Evolutionary conservation across 1,284 basidiomycete genomes (phyloP), one percentile per base, ranked within the genome.

Genomic region (Vanrija sp.): DNA sequence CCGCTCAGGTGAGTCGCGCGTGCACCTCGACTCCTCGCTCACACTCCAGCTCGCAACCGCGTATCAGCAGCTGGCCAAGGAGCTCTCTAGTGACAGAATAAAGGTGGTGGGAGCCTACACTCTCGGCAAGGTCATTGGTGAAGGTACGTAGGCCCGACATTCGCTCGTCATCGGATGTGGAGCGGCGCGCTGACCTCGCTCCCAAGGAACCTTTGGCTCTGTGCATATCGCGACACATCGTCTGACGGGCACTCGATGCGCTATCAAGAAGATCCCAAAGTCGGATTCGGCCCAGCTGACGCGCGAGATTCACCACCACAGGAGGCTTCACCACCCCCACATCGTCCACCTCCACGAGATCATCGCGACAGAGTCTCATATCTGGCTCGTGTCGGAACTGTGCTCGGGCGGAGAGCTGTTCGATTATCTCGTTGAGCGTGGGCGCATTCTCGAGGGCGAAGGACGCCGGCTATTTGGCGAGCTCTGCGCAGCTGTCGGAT

Each of bases 201-300:
- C 34, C 26, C 19, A 67, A 92, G 91, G 91, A 59, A 86, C 91
- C 45, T 94, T 91, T 75, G 93, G 93, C 50, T 94, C 92, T 71
- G 93, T 96, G 23, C 86, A 93, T 51, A 81, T 97, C 70, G 93
- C 91, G 46, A 92, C 88, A 1, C 93, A 97, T 75, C 88, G 93
- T 57, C 81, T 95, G 48, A 92, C 92, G 2, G 87, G 87, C 3
- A 86, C 86, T 46, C 85, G 90, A 54, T 91, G 97, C 61, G 95
- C 95, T 50, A 89, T 98, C 78, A 98, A 98, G 79, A 94, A 98
- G 77, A 92, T 98, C 60, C 92, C 95, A 38, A 98, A 98, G 77
- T 84, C 85, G 55, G 85, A 91, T 79, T 91, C 91, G 48, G 81
- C 91, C 25, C 83, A 90, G 46, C 83, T 98, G 48, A 98, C 94